Conservation (phyloP, 345 rosid genomes). For the Linum trigynum region DNA sequence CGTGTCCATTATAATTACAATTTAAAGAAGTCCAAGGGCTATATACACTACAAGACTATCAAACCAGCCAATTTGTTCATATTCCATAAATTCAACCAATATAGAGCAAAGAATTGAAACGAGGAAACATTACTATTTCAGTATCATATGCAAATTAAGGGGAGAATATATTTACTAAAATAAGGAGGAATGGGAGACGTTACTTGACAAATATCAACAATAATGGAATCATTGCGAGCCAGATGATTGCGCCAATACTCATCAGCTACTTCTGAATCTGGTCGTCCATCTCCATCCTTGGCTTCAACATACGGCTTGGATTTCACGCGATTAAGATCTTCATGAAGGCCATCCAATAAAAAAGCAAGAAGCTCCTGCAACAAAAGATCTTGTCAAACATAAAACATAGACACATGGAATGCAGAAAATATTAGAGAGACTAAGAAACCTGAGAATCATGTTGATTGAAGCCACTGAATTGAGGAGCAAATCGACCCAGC, state of each 20-base stretch:
- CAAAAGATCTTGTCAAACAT: constrained; percentile 17
- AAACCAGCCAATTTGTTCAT: neutral
- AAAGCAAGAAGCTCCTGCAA: constrained; percentile 84
- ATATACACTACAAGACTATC: neutral
- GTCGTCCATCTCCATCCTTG: constrained; percentile 76
- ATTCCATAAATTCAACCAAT: neutral
- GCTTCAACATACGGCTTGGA: constrained; percentile 84
- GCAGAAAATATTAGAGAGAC: constrained; percentile 14
- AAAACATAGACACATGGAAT: constrained; percentile 19
- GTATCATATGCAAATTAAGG: neutral
- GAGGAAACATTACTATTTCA: neutral
- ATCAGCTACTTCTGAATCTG: constrained; percentile 86
- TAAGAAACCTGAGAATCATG: constrained; percentile 94
- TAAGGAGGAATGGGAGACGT: neutral
- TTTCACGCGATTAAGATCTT: constrained; percentile 92
- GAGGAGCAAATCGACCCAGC: constrained; percentile 95
- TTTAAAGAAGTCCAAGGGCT: neutral
- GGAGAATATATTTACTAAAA: neutral
- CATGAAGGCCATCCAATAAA: constrained; percentile 95
- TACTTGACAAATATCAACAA: constrained; percentile 87
- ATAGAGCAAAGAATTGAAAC: neutral
- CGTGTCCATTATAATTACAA: neutral
- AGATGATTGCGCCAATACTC: constrained; percentile 86
- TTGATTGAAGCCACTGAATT: constrained; percentile 92
- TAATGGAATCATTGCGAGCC: constrained; percentile 86